Percentiles rank a stretch among this genome's conserved stretches.
Evolutionary conservation across 1,284 basidiomycete genomes (phyloP).

Genomic region (Ceratobasidium sp.): DNA sequence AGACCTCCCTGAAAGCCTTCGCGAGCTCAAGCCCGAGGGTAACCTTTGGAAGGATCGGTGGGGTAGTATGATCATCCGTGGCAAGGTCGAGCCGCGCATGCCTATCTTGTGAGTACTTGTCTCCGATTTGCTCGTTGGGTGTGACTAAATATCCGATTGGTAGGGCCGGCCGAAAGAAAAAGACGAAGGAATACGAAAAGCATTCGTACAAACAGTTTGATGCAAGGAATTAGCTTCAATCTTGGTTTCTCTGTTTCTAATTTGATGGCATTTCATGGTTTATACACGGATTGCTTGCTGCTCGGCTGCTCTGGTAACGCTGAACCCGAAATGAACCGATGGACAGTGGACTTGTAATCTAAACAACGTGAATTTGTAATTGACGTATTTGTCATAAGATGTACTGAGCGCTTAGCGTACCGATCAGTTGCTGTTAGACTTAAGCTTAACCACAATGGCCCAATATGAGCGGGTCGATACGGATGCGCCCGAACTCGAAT

Average conservation of each 20-base stretch:
- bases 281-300: neutral
- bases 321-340: no score
- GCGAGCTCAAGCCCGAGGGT: constrained; percentile 88
- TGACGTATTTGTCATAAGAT: neutral
- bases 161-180: constrained; percentile 69
- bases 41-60: constrained; percentile 93
- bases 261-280: no score
- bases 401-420: constrained; percentile 18
- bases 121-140: constrained; percentile 6
- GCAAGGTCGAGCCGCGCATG: constrained; percentile 74
- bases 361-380: no score
- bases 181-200: constrained; percentile 83
- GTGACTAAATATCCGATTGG: constrained; percentile 37
- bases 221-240: constrained; percentile 12
- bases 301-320: neutral
- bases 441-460: constrained; percentile 9
- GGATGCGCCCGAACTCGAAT: constrained; percentile 39
- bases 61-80: constrained; percentile 78
- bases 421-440: constrained; percentile 7
- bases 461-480: constrained; percentile 33
- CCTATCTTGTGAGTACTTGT: constrained; percentile 66
- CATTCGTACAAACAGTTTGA: constrained; percentile 86
- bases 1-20: constrained; percentile 85
- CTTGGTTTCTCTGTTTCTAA: neutral
- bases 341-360: no score